phyloP scores from a whole-genome alignment of 208 protist genomes.

The Pavlovales sp. region DNA sequence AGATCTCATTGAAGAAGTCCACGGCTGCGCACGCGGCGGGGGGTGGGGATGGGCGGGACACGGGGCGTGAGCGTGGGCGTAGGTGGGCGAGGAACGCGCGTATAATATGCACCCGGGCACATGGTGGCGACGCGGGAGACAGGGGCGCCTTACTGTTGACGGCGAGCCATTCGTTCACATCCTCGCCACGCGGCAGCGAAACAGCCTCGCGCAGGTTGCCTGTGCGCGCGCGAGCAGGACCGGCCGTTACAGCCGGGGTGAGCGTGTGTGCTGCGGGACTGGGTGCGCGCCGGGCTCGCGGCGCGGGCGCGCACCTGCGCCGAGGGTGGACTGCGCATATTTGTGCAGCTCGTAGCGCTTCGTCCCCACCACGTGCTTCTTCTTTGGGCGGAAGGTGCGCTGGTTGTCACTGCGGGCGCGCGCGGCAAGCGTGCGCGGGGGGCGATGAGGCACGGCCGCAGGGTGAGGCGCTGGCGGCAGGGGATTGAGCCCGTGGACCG shows the following conservation, averaged over 20 bases:
- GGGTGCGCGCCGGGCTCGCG: too few species aligned
- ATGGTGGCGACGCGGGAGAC: too few species aligned
- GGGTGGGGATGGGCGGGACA: too few species aligned
- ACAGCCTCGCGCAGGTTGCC: conserved; percentile 90
- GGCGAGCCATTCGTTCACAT: conserved; percentile 93
- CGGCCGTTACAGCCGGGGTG: too few species aligned
- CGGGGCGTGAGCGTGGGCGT: too few species aligned
- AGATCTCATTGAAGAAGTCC: conserved; percentile 99
- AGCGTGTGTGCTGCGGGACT: too few species aligned
- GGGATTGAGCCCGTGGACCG: too few species aligned
- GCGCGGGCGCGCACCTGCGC: neutral
- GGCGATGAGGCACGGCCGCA: neutral
- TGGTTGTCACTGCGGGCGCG: neutral
- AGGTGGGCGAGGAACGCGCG: too few species aligned
- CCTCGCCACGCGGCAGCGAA: conserved; percentile 84
- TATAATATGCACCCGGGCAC: too few species aligned
- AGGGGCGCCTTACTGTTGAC: conserved; percentile 81
- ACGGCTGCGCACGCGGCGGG: conserved; percentile 64
- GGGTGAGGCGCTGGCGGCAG: too few species aligned
- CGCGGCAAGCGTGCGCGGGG: too few species aligned
- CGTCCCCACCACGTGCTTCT: conserved; percentile 84
- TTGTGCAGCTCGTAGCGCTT: conserved; percentile 89
- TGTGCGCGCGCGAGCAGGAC: too few species aligned
- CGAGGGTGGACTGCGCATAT: conserved; percentile 61
- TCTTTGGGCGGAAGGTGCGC: conserved; percentile 84